Evolutionary conservation across 2,329 filamentous ascomycete genomes (phyloP).

Genomic region (Diplodia sapinea): DNA sequence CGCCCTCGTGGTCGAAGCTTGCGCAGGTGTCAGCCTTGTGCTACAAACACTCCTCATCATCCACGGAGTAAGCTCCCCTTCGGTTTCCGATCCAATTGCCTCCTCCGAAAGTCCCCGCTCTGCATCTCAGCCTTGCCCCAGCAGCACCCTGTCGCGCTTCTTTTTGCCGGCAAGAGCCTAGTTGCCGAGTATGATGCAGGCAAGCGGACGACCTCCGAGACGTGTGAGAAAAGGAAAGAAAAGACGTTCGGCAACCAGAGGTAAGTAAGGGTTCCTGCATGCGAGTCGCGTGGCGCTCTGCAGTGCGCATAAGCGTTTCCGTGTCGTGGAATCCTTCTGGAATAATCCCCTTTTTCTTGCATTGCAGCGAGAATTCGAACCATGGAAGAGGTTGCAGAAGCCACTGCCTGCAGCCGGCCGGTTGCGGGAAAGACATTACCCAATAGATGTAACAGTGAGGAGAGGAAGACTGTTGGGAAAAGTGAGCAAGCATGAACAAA

Average conservation of each 20-base stretch:
- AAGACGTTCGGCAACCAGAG: neutral
- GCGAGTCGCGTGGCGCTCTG: neutral
- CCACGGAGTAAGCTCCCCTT: neutral
- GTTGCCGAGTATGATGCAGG: neutral
- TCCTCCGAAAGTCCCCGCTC: too few species aligned
- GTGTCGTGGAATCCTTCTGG: conserved; percentile 24
- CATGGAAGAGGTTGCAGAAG: neutral
- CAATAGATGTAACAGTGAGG: neutral
- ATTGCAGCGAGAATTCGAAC: neutral
- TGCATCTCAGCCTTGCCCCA: neutral
- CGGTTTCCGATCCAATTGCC: neutral
- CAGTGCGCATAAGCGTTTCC: conserved; percentile 11
- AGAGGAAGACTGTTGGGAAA: neutral
- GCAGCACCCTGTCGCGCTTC: neutral
- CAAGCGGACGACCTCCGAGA: too few species aligned
- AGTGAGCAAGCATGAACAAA: neutral
- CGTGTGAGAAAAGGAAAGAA: neutral
- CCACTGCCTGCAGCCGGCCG: neutral
- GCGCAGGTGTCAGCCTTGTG: conserved; percentile 5
- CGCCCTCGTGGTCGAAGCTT: conserved; percentile 22
- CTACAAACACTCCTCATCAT: neutral
- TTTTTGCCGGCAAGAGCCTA: neutral
- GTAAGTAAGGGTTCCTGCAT: conserved; percentile 21
- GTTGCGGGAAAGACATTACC: neutral
- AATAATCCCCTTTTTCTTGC: neutral